Evolutionary conservation across 306 rosid species (phyloP), one percentile per base, ranked within the genome.

Genomic region (Cyclanthera cordifolia): DNA sequence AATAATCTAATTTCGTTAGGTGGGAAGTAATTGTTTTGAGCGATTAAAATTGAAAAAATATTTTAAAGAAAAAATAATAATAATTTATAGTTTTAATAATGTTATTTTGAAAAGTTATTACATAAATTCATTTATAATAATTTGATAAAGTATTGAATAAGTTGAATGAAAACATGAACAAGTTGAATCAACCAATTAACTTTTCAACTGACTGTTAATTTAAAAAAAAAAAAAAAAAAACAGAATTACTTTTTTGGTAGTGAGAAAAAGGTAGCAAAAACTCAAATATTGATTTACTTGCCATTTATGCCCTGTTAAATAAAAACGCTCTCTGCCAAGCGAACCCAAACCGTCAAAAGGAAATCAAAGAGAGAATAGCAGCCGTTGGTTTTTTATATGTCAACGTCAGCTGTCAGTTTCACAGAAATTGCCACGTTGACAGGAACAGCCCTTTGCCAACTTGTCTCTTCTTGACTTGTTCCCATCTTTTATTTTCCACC

Each of bases 401-500:
- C 13, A 23, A 46, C n/a, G 47, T 45, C 24, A 23, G 20, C 0
- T 65, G 70, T 45, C 70, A 12, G 50, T 1, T 2, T 61, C 30
- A 1, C 9, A 61, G 69, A 37, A 49, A 65, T 23, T 43, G 70
- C 53, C 17, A 65, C 28, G n/a, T 13, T 45, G 71, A 66, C 71
- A 46, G 41, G 9, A 47, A 66, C 71, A 24, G 23, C 41, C 41
- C 71, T 13, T 45, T 46, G 34, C 20, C 70, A 64, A 41, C 53
- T 64, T 64, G 53, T 32, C 17, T 41, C 20, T 43, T 43, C 53
- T 9, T 49, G 25, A 51, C 46, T 17, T 13, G 20, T 68, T 68
- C 58, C 47, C 58, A 8, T 19, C 50, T 52, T 52, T 69, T 8
- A 52, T 69, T 69, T 37, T 52, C 21, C 73, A 69, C 73, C 61